Conservation (phyloP, 495 filamentous ascomycete genomes). For the Rostrohypoxylon terebratum region DNA sequence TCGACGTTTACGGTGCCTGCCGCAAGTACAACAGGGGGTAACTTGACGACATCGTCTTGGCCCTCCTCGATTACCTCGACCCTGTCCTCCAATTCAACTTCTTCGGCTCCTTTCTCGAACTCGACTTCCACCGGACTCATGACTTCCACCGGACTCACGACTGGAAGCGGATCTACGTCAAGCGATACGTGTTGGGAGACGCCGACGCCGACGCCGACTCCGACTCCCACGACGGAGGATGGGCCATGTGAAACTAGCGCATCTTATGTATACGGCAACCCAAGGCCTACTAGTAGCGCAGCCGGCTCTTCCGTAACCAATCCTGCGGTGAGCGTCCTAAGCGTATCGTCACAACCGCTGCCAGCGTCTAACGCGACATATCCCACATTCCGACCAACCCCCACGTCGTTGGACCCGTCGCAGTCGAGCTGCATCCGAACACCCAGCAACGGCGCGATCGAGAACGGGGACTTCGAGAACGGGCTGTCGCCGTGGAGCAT, state of each 20-base stretch:
- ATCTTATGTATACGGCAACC: constrained; percentile 21
- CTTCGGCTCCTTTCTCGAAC: constrained; percentile 1
- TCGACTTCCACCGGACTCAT: constrained; percentile 5
- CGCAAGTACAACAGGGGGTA: not conserved
- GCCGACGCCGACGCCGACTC: constrained; percentile 1
- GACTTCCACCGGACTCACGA: constrained; percentile 3
- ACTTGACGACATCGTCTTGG: constrained; percentile 5
- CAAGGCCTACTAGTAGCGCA: not conserved
- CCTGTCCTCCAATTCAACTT: not conserved
- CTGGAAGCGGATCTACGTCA: not conserved
- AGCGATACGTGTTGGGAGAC: constrained; percentile 34
- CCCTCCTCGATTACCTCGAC: not conserved
- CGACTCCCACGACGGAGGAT: not conserved
- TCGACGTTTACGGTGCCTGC: not conserved
- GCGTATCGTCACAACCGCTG: not conserved
- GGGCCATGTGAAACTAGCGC: not conserved
- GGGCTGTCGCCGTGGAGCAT: constrained; percentile 49
- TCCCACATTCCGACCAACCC: not conserved
- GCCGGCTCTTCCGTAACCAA: not conserved
- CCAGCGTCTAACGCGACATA: not conserved
- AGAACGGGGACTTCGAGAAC: constrained; percentile 48
- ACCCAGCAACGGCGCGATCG: constrained; percentile 25
- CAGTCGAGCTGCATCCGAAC: not conserved
- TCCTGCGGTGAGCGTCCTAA: not conserved
- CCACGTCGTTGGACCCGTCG: not conserved